These are phyloP conservation scores for Candida michaelii DNA, from an alignment of 805 yeast species.

Conservation along the genomic window DNA sequence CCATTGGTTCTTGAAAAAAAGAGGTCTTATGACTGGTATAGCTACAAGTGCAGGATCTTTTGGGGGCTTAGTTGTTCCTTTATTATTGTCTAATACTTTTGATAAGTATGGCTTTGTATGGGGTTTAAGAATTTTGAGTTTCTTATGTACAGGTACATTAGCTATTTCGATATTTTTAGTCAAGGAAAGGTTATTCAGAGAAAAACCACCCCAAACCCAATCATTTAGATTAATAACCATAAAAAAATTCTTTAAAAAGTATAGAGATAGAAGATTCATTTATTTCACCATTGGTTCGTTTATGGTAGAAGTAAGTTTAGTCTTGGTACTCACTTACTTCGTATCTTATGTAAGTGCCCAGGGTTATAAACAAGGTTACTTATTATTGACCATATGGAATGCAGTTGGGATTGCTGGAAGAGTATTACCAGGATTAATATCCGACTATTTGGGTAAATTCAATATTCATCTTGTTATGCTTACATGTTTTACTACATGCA, in stretches of 20 bases:
- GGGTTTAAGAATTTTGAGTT: conserved; percentile 53
- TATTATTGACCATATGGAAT: conserved; percentile 48
- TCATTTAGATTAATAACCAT: background rate
- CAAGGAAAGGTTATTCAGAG: conserved; percentile 26
- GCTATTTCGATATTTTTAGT: conserved; percentile 23
- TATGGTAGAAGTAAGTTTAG: conserved; percentile 50
- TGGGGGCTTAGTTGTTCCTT: conserved; percentile 63
- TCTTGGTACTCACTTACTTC: conserved; percentile 52
- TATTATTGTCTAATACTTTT: conserved; percentile 48
- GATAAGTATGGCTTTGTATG: conserved; percentile 53
- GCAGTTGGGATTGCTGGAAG: conserved; percentile 52
- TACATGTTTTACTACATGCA: conserved; percentile 20
- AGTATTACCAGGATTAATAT: conserved; percentile 51
- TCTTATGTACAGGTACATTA: conserved; percentile 28
- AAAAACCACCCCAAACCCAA: background rate
- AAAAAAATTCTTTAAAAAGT: conserved; percentile 1
- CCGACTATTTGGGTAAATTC: conserved; percentile 56
- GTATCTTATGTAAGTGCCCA: conserved; percentile 55
- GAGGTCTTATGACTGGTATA: conserved; percentile 58
- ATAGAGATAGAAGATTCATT: conserved; percentile 20
- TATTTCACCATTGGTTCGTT: conserved; percentile 33
- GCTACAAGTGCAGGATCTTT: conserved; percentile 68
- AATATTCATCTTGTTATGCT: conserved; percentile 42
- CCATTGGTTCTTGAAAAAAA: conserved; percentile 60
- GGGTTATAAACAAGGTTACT: conserved; percentile 45